Base-by-base conservation (phyloP, 768 basidiomycete species). In the Lepiota subincarnata region DNA sequence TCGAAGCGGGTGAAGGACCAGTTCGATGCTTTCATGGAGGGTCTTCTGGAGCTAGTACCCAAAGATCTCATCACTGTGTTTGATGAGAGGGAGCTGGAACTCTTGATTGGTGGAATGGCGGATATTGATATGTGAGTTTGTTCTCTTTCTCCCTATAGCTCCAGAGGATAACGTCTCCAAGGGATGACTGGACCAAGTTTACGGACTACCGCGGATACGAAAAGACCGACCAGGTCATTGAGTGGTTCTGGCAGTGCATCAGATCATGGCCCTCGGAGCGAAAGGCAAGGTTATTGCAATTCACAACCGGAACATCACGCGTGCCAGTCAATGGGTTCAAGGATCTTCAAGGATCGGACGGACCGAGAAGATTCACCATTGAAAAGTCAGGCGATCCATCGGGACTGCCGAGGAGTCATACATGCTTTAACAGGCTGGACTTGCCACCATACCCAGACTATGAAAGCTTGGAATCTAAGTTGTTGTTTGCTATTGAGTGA, bases 191-290 rank as follows among this genome's bases (percentile, higher is more conserved):
- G 92, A 89, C 86, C 60, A 92, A 92, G 63, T 92, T 90, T 69
- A 96, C 93, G 16, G 93, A 95, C 64, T 95, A 95, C 66, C 85
- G 91, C 48, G 86, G 88, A 4, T 92, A 90, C 64, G 84, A 87
- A 62, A 89, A 88, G 73, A 86, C 83, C 3, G 90, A 92, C 64
- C 84, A 89, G 64, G 87, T 90, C 55, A 91, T 95, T 58, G 87
- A 91, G 63, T 95, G 93, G 93, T 96, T 96, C 77, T 95, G 93
- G 93, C 84, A 93, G 67, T 89, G 87, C 62, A 81, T 96, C 50
- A 84, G 88, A 35, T 84, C 86, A 31, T 96, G 93, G 93, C 89
- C 93, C 7, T 77, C 89, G 0, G 93, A 96, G 66, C 81, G 89
- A 59, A 94, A 94, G 67, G 87, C 87, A 37, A 84, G 92, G 12